Conservation (phyloP, 768 basidiomycete genomes). For the Kwoniella europaea region DNA sequence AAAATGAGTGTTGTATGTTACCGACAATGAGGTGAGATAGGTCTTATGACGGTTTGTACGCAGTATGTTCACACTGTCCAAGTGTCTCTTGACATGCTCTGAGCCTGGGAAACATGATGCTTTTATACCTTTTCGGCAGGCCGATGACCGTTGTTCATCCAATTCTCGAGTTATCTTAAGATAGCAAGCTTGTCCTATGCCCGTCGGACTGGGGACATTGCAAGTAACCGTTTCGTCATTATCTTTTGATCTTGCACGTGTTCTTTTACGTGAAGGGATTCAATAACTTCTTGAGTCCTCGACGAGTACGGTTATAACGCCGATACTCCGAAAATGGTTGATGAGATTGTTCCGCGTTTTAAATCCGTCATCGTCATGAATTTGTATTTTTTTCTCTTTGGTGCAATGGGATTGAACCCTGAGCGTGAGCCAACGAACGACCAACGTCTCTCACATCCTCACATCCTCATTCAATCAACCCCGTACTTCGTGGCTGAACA, state of each 20-base stretch:
- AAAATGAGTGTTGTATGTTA: background rate
- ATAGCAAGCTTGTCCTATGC: background rate
- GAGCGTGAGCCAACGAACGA: background rate
- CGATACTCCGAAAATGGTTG: background rate
- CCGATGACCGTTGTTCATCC: background rate
- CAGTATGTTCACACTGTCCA: too few species aligned
- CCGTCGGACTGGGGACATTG: background rate
- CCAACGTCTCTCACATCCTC: background rate
- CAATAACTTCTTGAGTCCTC: background rate
- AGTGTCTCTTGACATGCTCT: background rate
- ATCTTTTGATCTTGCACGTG: background rate
- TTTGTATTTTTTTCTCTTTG: conserved; percentile 3
- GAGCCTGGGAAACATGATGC: background rate
- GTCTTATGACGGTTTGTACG: too few species aligned
- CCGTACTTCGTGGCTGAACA: background rate
- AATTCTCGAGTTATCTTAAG: background rate
- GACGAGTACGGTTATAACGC: background rate
- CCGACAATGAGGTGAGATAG: background rate
- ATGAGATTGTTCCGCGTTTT: background rate
- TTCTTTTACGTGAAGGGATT: background rate
- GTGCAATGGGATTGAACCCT: background rate
- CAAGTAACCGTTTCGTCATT: too few species aligned
- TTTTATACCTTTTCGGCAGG: background rate
- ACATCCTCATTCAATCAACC: background rate
- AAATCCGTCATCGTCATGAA: conserved; percentile 1